Evolutionary conservation across 108 stramenopile species (phyloP).

Genomic region (Epithemia pelagica): DNA sequence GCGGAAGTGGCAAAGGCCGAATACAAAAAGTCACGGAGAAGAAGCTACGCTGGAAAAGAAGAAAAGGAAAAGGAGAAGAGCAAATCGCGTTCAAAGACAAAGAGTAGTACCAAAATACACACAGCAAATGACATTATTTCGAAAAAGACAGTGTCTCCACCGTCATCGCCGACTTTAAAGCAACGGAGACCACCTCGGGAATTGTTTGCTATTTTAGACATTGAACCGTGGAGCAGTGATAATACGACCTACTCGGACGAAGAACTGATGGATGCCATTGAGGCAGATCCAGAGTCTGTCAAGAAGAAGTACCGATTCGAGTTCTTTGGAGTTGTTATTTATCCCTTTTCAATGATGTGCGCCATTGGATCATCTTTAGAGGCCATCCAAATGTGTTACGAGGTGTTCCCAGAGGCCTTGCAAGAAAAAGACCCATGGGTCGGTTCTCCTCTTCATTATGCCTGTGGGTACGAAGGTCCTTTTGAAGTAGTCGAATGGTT

Average conservation of each 20-base stretch:
- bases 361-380: slow-evolving; percentile 32
- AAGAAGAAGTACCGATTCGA: slow-evolving; percentile 28
- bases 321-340: slow-evolving; percentile 25
- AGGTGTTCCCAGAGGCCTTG: slow-evolving; percentile 27
- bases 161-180: background rate
- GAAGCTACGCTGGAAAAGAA: background rate
- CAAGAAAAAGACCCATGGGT: slow-evolving; percentile 31
- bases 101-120: background rate
- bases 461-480: slow-evolving; percentile 26
- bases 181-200: background rate
- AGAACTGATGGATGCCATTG: slow-evolving; percentile 2
- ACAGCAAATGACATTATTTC: background rate
- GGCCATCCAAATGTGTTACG: slow-evolving; percentile 30
- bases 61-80: background rate
- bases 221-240: slow-evolving; percentile 3
- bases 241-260: background rate
- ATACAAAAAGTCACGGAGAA: background rate
- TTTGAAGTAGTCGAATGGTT: slow-evolving; percentile 24
- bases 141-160: background rate
- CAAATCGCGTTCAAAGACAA: background rate
- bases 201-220: background rate
- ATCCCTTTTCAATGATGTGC: slow-evolving; percentile 35
- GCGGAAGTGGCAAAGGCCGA: slow-evolving; percentile 1
- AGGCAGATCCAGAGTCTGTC: slow-evolving; percentile 22
- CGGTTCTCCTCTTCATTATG: slow-evolving; percentile 40